Evolutionary conservation across 106 monocot species (phyloP), one percentile per base, ranked within the genome.

Genomic region (Platanthera zijinensis): DNA sequence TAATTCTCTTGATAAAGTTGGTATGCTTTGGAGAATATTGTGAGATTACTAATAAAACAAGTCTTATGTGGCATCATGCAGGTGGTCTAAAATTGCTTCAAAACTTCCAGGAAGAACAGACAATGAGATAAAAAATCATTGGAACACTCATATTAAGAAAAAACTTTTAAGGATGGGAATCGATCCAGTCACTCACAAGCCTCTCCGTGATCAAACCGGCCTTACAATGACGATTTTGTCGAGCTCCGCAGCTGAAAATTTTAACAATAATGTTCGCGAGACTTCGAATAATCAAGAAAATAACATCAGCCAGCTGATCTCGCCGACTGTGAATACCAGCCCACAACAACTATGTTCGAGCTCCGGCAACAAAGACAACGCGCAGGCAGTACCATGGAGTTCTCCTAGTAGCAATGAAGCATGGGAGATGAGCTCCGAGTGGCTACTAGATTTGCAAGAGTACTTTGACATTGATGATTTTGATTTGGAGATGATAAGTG

Each of bases 141-240:
- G 93, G 93, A 93, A 93, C 83, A 93, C 93, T 8, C 87, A 90
- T 72, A 88, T 93, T 62, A 93, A 93, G 86, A 93, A 93, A 81
- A 93, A 93, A 73, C 93, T 93, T 45, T 15, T 54, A 45, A 53
- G 32, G 32, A 74, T 74, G 74, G 74, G 74, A 14, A 74, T 74
- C 10, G 54, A 74, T 74, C 74, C 74, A 3, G 54, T 74, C 74
- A 57, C 74, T 14, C 74, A 74, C 45, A 57, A 86, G 64, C 93
- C 84, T 3, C 77, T 93, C 30, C 56, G 69, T 74, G 75, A 62
- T 19, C 68, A 74, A 62, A 45, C 80, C 10, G 71, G 48, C 54
- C 50, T 73, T 1, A 22, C 74, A 2, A 12, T 68, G 4, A 51
- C 82, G n/a, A 50, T 57, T 18, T 57, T 50, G 0, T 13, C 50